Base-by-base conservation (phyloP, 75 land plant species). In the Azolla pinnata region DNA sequence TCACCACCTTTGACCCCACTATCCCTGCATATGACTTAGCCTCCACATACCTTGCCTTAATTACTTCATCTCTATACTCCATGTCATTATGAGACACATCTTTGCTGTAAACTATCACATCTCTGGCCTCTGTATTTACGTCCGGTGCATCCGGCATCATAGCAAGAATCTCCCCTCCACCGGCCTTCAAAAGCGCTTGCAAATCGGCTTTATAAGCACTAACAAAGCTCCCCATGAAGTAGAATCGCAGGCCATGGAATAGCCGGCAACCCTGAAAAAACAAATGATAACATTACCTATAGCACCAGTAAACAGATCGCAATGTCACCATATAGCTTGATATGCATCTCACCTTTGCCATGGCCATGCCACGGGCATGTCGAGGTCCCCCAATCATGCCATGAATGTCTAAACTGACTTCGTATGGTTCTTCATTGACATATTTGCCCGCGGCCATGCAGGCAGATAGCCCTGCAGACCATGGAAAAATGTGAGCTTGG, bases 201-300 rank as follows among this genome's bases (percentile, higher is more conserved):
- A 89, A 74, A 46, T 81, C 70, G 0, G 67, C 68, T 61, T 75
- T 86, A 52, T 69, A 77, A 31, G 55, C 62, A 2, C 62, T 61
- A n/a, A 55, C 29, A 71, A 75, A 89, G 24, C 65, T 66, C 1
- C 78, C 86, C 29, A 32, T 33, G 48, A 89, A 75, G 56, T 80
- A 71, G 56, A 89, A 89, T n/a, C 14, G 29, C 48, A 86, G 46
- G 5, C 78, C 80, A 31, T 55, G 27, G 59, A 85, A 83, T 14
- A 89, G 72, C 66, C 66, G 73, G 20, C 83, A 76, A 31, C 44
- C 80, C 96, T 86, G 72, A 20, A 66, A 40, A 1, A 31, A 25
- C 47, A 50, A 38, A 38, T 38, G 42, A 38, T 38, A 48, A 48
- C 51, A 48, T 48, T 20, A 48, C 4, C 7, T 8, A 48, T 12